Evolutionary conservation across 108 stramenopile genomes (phyloP), one percentile per base, ranked within the genome.

Genomic region (Skeletonema tropicum): DNA sequence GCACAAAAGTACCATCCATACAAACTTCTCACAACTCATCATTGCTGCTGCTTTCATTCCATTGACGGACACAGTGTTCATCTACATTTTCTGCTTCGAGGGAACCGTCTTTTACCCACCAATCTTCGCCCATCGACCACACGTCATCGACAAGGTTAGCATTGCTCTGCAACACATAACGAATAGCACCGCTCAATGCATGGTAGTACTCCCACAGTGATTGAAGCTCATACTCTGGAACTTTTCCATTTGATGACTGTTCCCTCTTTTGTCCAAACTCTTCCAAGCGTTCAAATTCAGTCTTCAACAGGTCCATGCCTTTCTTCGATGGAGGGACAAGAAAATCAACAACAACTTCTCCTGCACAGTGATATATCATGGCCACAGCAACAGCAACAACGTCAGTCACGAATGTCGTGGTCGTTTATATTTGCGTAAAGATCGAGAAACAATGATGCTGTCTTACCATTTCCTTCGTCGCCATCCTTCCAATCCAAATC

Each of bases 91-190:
- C 63, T 57, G 63, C 77, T 23, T 31, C 17, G 21, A 79, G 17
- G 33, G 70, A 68, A 12, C 77, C 79, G 63, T 73, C 68, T 42
- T 67, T 38, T 0, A 80, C 68, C 79, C 79, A 80, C 79, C 79
- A 80, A 32, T 69, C 25, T 5, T 80, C 66, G 9, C 36, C 71
- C 33, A 69, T 38, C 3, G 41, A 45, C 79, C 79, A 80, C 5
- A 80, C 67, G 9, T 80, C 79, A 65, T 80, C 79, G 23, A 60
- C 31, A 49, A 73, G 38, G 12, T 59, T 21, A 32, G n/a, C 67
- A 64, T 68, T 59, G 46, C 79, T 73, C 21, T 69, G 23, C 14
- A 80, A 21, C 25, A 62, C 73, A 58, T 38, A 19, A 0, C 17
- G 17, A 12, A 83, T 21, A 26, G 82, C 82, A 79, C 57, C 32